Conservation (phyloP, 352 stramenopile genomes). For the Phytophthora uliginosa region DNA sequence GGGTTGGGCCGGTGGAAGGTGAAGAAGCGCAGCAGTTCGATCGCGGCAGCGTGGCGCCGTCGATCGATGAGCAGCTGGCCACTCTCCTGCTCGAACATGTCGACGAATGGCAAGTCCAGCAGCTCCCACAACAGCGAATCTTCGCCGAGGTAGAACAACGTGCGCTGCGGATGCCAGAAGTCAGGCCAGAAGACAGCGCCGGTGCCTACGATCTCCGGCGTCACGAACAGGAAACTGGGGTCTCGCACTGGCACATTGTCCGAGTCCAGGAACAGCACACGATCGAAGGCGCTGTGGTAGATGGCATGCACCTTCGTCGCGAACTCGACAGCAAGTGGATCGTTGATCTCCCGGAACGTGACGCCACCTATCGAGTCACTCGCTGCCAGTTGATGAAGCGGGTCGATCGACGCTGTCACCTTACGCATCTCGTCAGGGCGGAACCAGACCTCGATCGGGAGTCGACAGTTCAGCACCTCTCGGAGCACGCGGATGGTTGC, state of each 20-base stretch:
- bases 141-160: slow-evolving; percentile 61
- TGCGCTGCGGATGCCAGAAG: slow-evolving; percentile 40
- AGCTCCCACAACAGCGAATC: slow-evolving; percentile 62
- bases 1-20: slow-evolving; percentile 42
- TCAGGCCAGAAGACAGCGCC: slow-evolving; percentile 65
- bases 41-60: slow-evolving; percentile 35
- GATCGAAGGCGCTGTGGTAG: too few species aligned
- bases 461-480: slow-evolving; percentile 33
- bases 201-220: slow-evolving; percentile 18
- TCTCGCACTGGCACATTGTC: slow-evolving; percentile 45
- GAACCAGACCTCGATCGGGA: slow-evolving; percentile 72
- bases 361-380: slow-evolving; percentile 32
- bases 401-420: slow-evolving; percentile 24
- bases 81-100: slow-evolving; percentile 78
- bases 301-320: slow-evolving; percentile 59
- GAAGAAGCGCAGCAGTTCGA: slow-evolving; percentile 55
- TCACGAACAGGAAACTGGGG: slow-evolving; percentile 21
- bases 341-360: slow-evolving; percentile 34
- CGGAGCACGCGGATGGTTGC: slow-evolving; percentile 47
- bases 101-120: slow-evolving; percentile 49
- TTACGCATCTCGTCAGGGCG: slow-evolving; percentile 41
- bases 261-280: slow-evolving; percentile 62
- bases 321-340: slow-evolving; percentile 45
- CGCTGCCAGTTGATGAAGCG: slow-evolving; percentile 27
- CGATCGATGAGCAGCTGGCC: slow-evolving; percentile 64